Percentiles rank a stretch among this genome's conserved stretches.
Evolutionary conservation across 2,329 filamentous ascomycete species (phyloP).

Genomic region (Pseudogymnoascus destructans): DNA sequence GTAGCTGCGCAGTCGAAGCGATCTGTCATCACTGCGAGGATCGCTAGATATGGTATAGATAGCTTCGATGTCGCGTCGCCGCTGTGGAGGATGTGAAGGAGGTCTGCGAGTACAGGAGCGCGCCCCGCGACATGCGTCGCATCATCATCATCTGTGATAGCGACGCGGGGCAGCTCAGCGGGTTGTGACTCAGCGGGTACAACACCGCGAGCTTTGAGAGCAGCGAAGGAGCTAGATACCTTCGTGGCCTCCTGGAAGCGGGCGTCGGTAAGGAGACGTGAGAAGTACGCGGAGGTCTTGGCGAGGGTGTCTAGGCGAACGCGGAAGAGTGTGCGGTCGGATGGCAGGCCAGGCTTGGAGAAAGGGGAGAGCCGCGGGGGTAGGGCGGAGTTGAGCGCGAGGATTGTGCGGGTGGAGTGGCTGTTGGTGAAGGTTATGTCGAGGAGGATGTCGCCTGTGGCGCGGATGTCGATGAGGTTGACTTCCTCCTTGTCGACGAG

Average conservation of each 20-base stretch:
- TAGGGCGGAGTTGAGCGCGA: conserved; percentile 12
- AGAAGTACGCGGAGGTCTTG: conserved; percentile 56
- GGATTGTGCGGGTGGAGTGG: conserved; percentile 23
- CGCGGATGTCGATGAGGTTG: conserved; percentile 37
- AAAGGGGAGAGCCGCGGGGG: not conserved
- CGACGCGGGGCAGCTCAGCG: conserved; percentile 46
- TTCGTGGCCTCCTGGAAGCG: conserved; percentile 49
- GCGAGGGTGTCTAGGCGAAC: conserved; percentile 45
- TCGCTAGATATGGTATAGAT: conserved; percentile 49
- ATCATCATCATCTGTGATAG: conserved; percentile 55
- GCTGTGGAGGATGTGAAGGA: conserved; percentile 53
- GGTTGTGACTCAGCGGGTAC: conserved; percentile 36
- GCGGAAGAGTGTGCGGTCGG: conserved; percentile 35
- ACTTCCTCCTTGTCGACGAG: conserved; percentile 17
- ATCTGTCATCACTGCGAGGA: conserved; percentile 58
- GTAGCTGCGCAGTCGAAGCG: conserved; percentile 52
- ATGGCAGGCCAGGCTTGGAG: conserved; percentile 18
- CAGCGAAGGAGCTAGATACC: conserved; percentile 38
- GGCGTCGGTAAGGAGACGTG: conserved; percentile 48
- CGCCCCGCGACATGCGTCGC: conserved; percentile 48
- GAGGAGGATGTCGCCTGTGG: conserved; percentile 51
- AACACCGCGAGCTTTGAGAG: conserved; percentile 34
- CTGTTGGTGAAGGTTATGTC: conserved; percentile 52
- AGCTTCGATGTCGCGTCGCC: conserved; percentile 32
- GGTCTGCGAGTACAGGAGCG: conserved; percentile 50